Percentiles rank a stretch among this genome's conserved stretches.
phyloP scores from a whole-genome alignment of 1,284 basidiomycete genomes.

The Kalmanozyma brasiliensis region DNA sequence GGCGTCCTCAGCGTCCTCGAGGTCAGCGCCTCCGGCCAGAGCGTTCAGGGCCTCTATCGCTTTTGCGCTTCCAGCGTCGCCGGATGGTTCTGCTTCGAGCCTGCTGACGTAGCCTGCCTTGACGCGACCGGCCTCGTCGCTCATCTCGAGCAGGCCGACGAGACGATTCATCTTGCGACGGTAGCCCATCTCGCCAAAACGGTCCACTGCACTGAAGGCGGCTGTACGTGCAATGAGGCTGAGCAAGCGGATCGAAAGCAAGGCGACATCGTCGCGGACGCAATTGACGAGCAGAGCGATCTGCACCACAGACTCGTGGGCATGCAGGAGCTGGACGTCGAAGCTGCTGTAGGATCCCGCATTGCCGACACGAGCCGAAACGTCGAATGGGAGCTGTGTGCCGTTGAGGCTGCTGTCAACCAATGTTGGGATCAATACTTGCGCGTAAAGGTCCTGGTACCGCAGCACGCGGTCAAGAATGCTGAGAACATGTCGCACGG shows the following conservation, averaged over 20 bases:
- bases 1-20: constrained; percentile 72
- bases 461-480: constrained; percentile 85
- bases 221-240: constrained; percentile 74
- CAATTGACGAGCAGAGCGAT: constrained; percentile 84
- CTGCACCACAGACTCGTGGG: constrained; percentile 80
- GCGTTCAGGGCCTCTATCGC: constrained; percentile 64
- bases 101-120: constrained; percentile 80
- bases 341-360: constrained; percentile 77
- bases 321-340: constrained; percentile 76
- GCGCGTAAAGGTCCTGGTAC: constrained; percentile 87
- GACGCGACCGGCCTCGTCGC: constrained; percentile 86
- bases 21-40: constrained; percentile 66
- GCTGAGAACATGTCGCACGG: constrained; percentile 82
- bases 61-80: constrained; percentile 42
- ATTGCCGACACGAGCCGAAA: constrained; percentile 49
- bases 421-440: constrained; percentile 84
- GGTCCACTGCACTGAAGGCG: constrained; percentile 72
- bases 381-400: constrained; percentile 42
- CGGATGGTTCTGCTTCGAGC: constrained; percentile 71
- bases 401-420: constrained; percentile 70
- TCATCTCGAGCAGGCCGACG: constrained; percentile 82
- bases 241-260: constrained; percentile 84
- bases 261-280: constrained; percentile 78
- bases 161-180: constrained; percentile 73
- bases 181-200: constrained; percentile 70